These are phyloP conservation scores for Suhomyces maxii DNA, from an alignment of 1,139 yeast genomes.

Conservation along the genomic window DNA sequence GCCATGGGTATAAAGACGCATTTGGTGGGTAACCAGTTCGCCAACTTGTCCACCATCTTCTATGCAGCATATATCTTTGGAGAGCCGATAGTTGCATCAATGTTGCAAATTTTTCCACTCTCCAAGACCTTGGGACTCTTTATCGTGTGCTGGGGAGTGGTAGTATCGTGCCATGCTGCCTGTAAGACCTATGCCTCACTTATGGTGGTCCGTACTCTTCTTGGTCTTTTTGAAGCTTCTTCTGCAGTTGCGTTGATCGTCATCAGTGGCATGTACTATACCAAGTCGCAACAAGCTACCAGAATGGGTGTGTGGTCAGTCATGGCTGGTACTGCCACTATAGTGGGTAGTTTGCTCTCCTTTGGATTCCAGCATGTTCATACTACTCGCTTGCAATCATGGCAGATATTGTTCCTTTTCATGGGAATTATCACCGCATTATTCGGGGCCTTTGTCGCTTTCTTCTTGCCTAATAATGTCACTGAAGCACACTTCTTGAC, in stretches of 20 bases:
- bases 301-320: conserved; percentile 24
- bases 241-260: conserved; percentile 21
- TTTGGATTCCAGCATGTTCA: conserved; percentile 44
- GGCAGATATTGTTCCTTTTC: conserved; percentile 42
- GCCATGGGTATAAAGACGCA: conserved; percentile 50
- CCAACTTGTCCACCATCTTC: conserved; percentile 44
- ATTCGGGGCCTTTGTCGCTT: conserved; percentile 30
- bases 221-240: conserved; percentile 24
- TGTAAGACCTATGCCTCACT: conserved; percentile 40
- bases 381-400: conserved; percentile 25
- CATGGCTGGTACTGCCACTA: conserved; percentile 42
- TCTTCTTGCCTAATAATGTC: conserved; percentile 42
- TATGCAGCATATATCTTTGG: conserved; percentile 49
- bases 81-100: conserved; percentile 42
- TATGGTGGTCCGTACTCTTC: conserved; percentile 41
- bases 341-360: conserved; percentile 42
- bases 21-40: conserved; percentile 37
- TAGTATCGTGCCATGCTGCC: conserved; percentile 35
- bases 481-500: conserved; percentile 37
- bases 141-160: conserved; percentile 44
- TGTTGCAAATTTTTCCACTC: conserved; percentile 40
- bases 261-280: conserved; percentile 39
- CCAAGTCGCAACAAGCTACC: conserved; percentile 27
- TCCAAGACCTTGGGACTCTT: conserved; percentile 39
- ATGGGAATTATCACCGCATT: conserved; percentile 37